Conservation (phyloP, 106 monocot genomes). For the Narthecium ossifragum region DNA sequence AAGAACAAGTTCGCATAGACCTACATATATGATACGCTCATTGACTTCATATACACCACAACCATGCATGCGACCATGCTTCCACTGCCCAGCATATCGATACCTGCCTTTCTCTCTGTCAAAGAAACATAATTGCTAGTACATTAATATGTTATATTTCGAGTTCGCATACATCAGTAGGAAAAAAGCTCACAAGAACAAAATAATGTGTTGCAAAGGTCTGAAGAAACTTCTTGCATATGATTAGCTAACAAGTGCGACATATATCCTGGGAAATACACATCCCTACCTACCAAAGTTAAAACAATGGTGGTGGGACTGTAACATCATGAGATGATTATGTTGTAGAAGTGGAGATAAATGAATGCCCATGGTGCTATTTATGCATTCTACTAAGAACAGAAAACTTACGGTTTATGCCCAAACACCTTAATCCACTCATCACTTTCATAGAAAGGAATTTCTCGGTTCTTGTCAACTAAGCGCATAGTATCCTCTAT, state of each 20-base stretch:
- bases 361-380: not conserved
- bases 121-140: slow-evolving; percentile 5
- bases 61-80: slow-evolving; percentile 88
- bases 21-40: slow-evolving; percentile 62
- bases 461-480: slow-evolving; percentile 31
- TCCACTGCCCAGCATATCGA: slow-evolving; percentile 82
- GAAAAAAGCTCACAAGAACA: too few species aligned
- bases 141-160: not conserved
- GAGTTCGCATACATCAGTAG: too few species aligned
- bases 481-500: slow-evolving; percentile 57
- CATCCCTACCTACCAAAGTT: too few species aligned
- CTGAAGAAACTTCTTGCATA: too few species aligned
- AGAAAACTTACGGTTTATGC: slow-evolving; percentile 62
- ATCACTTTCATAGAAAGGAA: slow-evolving; percentile 79
- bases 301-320: too few species aligned
- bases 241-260: not conserved
- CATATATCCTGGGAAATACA: not conserved
- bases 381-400: not conserved
- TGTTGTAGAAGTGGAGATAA: too few species aligned
- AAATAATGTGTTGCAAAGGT: too few species aligned
- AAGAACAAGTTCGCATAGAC: slow-evolving; percentile 23
- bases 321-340: too few species aligned
- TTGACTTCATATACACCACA: slow-evolving; percentile 90
- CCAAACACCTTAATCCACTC: slow-evolving; percentile 70
- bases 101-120: slow-evolving; percentile 81